Evolutionary conservation across 371 early-diverging fungal genomes (phyloP), one percentile per base, ranked within the genome.

Genomic region (Capillidium rhysosporum): DNA sequence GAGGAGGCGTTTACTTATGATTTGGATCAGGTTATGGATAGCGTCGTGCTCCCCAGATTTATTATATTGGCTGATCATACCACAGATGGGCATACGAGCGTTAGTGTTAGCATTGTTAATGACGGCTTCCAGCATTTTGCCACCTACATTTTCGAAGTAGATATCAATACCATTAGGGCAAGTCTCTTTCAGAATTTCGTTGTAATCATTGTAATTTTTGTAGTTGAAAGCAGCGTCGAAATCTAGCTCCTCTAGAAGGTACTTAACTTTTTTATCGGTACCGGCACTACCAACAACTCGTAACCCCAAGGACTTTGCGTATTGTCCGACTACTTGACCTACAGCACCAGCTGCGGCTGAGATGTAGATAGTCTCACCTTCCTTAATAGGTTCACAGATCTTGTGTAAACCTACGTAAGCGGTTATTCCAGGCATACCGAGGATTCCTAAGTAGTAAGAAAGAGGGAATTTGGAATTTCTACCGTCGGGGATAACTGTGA

Each of bases 171-270:
- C 85, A 9, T 73, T 65, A n/a, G 78, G 79, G 30, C 72, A 71
- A 38, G 9, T 29, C 29, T 57, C 31, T 53, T 75, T 60, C 2
- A 43, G 45, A 39, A 76, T 61, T n/a, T 64, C 61, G 0, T 65
- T 67, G 25, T 56, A 58, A 7, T 61, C 45, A 8, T 62, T 61
- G 21, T 63, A 64, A 7, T 65, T 78, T 67, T 80, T 81, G 73
- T 82, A 81, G 67, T 82, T 82, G 72, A 82, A 80, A 28, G 76
- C 85, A 5, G 57, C 71, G 61, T 80, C 77, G 30, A 76, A 75
- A 0, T 70, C 68, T 28, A 73, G 54, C 25, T 64, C 65, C 29
- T 70, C 64, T 57, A 67, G 59, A 47, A 82, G 61, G 57, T 62
- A 71, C 30, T 69, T 65, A 40, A 77, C 77, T 60, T 83, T 85